Base-by-base conservation (phyloP, 345 rosid genomes). In the Rhodamnia rubescens region DNA sequence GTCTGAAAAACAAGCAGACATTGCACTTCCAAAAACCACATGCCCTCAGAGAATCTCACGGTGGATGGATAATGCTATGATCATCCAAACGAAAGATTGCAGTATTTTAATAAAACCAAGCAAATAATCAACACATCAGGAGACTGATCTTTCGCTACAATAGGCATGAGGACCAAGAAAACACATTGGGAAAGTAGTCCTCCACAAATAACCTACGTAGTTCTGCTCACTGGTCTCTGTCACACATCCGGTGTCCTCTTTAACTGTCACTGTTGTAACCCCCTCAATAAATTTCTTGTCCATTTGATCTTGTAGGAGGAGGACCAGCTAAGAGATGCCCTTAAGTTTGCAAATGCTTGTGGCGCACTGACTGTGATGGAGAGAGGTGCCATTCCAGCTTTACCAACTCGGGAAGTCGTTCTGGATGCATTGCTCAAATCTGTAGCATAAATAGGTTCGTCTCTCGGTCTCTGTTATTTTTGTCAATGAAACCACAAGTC, bases 301-400 rank as follows among this genome's bases (percentile, higher is more conserved):
- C 21, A 21, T 87, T 89, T 24, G 26, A 74, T 85, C 56, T 75
- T 82, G 84, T 64, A 97, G 99, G 91, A 94, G 22, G 98, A 97
- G 86, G 92, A 86, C 36, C 89, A 89, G 87, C 89, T 97, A 57
- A 89, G 94, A 89, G 96, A 94, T 11, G 96, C 96, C 54, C 94
- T 97, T 5, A 87, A 87, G 89, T 97, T 95, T 90, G 96, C 99
- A 14, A 97, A 97, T 80, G 98, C 94, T 2, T 97, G 99, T 15
- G 99, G 98, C 40, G 99, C 99, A 53, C 90, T 97, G 88, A 93
- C 99, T 0, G 99, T 96, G 52, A 96, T 80, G 29, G 96, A 92
- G 86, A 92, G 99, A 91, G 99, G 98, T 36, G 98, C 98, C 16
- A 97, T 97, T 51, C 98, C 99, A 0, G 98, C 98, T 3, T 91